phyloP scores from a whole-genome alignment of 352 stramenopile species.

The Globisporangium apiculatum region DNA sequence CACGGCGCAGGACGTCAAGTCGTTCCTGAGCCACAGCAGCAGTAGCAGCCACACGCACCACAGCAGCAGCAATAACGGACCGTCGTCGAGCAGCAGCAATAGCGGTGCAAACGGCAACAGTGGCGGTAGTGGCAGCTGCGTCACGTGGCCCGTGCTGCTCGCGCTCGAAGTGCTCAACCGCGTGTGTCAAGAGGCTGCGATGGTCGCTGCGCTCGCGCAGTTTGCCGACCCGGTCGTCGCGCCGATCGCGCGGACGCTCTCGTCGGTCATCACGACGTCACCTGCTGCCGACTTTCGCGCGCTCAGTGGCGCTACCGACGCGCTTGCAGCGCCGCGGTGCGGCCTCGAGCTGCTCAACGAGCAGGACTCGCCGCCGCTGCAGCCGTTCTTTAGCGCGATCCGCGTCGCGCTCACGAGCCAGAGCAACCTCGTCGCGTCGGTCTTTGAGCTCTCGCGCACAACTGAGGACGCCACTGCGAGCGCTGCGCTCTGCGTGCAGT shows the following conservation, averaged over 20 bases:
- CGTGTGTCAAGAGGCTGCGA: slow-evolving; percentile 52
- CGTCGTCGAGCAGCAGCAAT: slow-evolving; percentile 11
- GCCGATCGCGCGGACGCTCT: slow-evolving; percentile 51
- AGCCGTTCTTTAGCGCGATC: slow-evolving; percentile 78
- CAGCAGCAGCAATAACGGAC: slow-evolving; percentile 16
- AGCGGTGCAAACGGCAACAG: slow-evolving; percentile 11
- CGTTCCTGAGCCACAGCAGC: slow-evolving; percentile 41
- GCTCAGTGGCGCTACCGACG: slow-evolving; percentile 25
- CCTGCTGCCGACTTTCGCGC: slow-evolving; percentile 63
- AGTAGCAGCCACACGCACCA: background rate
- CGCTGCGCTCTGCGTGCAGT: slow-evolving; percentile 38
- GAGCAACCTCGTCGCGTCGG: slow-evolving; percentile 64
- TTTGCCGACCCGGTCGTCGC: slow-evolving; percentile 51
- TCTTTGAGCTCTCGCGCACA: slow-evolving; percentile 65
- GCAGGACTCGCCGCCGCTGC: slow-evolving; percentile 63
- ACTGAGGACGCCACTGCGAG: slow-evolving; percentile 25
- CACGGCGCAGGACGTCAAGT: slow-evolving; percentile 52
- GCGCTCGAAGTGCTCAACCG: slow-evolving; percentile 79
- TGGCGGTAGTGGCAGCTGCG: slow-evolving; percentile 58
- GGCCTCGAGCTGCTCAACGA: slow-evolving; percentile 80
- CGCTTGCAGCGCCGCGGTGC: slow-evolving; percentile 35
- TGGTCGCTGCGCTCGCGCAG: slow-evolving; percentile 62
- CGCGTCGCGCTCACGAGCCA: slow-evolving; percentile 67
- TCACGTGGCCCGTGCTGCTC: slow-evolving; percentile 79
- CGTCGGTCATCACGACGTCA: slow-evolving; percentile 77